These are phyloP conservation scores for Colletotrichum tropicale DNA, from an alignment of 2,329 filamentous ascomycete species.

Conservation along the genomic window DNA sequence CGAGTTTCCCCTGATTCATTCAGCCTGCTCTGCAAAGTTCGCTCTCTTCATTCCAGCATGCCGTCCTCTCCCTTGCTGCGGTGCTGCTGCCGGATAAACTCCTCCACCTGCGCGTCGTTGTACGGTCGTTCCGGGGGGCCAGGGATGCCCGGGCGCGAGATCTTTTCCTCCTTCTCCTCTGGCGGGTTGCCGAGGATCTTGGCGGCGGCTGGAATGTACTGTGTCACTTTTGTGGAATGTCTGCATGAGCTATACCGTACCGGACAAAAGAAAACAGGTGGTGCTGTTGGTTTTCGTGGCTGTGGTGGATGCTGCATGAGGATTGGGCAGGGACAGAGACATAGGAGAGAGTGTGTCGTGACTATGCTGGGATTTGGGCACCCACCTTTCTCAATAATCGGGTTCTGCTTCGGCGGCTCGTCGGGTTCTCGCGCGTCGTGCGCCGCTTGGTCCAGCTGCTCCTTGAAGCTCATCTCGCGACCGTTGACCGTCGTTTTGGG, in stretches of 20 bases:
- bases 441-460: constrained; percentile 48
- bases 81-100: constrained; percentile 59
- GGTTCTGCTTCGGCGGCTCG: constrained; percentile 30
- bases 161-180: constrained; percentile 23
- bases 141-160: constrained; percentile 28
- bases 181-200: constrained; percentile 43
- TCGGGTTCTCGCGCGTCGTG: constrained; percentile 32
- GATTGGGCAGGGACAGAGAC: not conserved
- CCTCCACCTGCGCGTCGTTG: constrained; percentile 54
- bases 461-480: constrained; percentile 41
- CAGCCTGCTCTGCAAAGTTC: not conserved
- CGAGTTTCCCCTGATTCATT: not conserved
- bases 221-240: constrained; percentile 36
- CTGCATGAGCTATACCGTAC: constrained; percentile 1
- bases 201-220: constrained; percentile 46
- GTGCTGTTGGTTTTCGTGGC: not conserved
- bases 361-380: not conserved
- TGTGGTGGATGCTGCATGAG: not conserved
- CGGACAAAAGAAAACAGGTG: not conserved
- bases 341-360: not conserved
- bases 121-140: constrained; percentile 48
- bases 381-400: constrained; percentile 49
- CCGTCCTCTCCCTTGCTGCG: constrained; percentile 43
- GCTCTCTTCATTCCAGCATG: constrained; percentile 20
- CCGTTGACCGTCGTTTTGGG: constrained; percentile 9